phyloP scores from a whole-genome alignment of 2,329 filamentous ascomycete species.

The Aureobasidium leucospermi region DNA sequence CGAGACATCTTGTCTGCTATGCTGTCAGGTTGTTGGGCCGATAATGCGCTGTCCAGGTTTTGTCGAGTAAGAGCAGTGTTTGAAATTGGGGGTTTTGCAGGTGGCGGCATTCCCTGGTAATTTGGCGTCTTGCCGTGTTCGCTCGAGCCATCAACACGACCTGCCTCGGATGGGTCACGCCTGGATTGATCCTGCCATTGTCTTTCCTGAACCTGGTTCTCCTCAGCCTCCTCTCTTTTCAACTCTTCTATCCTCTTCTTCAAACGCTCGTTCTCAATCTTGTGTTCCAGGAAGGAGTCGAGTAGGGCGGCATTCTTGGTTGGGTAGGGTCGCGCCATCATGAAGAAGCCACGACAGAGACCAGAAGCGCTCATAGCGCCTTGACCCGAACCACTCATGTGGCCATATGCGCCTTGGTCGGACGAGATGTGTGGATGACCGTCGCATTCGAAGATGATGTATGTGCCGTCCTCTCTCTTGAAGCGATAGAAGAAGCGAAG shows the following conservation, averaged over 20 bases:
- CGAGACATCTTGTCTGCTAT: conserved; percentile 79
- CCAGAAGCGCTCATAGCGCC: conserved; percentile 45
- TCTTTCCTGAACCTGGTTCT: conserved; percentile 58
- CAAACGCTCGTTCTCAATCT: conserved; percentile 88
- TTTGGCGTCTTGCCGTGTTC: conserved; percentile 23
- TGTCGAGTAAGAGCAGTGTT: conserved; percentile 69
- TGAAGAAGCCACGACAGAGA: conserved; percentile 83
- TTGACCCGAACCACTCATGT: conserved; percentile 49
- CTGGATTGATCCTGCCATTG: conserved; percentile 44
- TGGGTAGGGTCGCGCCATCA: conserved; percentile 85
- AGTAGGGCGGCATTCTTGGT: conserved; percentile 78
- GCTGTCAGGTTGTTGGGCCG: conserved; percentile 61
- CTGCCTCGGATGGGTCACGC: conserved; percentile 34
- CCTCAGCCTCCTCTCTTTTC: conserved; percentile 76
- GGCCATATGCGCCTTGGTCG: conserved; percentile 43
- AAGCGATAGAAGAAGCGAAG: conserved; percentile 84
- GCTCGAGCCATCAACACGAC: conserved; percentile 31
- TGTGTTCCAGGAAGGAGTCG: conserved; percentile 92
- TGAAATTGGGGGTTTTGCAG: conserved; percentile 53
- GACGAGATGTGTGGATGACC: conserved; percentile 83
- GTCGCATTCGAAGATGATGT: conserved; percentile 80
- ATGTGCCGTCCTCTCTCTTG: conserved; percentile 64
- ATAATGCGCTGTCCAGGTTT: conserved; percentile 67
- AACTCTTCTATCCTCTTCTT: conserved; percentile 78
- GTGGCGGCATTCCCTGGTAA: conserved; percentile 56